Percentiles rank a stretch among this genome's conserved stretches.
Evolutionary conservation across 1,139 yeast species (phyloP).

Genomic region (Saccharomyces hybrid): DNA sequence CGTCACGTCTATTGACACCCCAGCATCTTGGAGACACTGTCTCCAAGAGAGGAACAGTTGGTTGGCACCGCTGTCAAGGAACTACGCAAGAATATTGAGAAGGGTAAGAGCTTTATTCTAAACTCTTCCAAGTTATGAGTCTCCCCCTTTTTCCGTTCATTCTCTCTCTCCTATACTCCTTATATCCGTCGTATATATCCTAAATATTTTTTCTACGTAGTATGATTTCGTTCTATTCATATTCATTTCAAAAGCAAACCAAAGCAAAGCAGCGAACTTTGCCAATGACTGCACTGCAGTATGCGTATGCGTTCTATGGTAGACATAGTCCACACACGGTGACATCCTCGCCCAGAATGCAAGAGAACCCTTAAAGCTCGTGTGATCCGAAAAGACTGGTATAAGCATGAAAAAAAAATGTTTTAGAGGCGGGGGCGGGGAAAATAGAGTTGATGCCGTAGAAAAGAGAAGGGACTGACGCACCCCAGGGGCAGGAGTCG

Average conservation of each 20-base stretch:
- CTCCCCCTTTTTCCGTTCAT: background rate
- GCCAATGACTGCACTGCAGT: background rate
- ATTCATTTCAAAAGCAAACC: background rate
- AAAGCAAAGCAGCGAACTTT: background rate
- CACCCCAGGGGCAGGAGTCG: background rate
- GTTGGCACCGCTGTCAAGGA: constrained; percentile 48
- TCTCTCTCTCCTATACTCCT: background rate
- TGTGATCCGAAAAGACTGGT: background rate
- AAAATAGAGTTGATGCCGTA: background rate
- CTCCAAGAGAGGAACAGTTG: constrained; percentile 41
- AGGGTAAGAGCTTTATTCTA: constrained; percentile 52
- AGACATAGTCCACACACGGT: background rate
- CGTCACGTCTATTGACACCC: constrained; percentile 39
- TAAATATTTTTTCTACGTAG: background rate
- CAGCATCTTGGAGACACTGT: constrained; percentile 39
- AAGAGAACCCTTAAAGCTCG: background rate
- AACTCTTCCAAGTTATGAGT: constrained; percentile 17
- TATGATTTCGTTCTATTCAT: background rate
- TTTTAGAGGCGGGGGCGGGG: background rate
- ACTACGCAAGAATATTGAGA: constrained; percentile 48
- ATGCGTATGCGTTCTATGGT: background rate
- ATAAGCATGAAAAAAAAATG: background rate
- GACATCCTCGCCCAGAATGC: no score
- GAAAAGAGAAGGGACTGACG: background rate
- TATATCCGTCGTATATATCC: background rate